Evolutionary conservation across 2,329 filamentous ascomycete species (phyloP).

Genomic region (Claviceps arundinis): DNA sequence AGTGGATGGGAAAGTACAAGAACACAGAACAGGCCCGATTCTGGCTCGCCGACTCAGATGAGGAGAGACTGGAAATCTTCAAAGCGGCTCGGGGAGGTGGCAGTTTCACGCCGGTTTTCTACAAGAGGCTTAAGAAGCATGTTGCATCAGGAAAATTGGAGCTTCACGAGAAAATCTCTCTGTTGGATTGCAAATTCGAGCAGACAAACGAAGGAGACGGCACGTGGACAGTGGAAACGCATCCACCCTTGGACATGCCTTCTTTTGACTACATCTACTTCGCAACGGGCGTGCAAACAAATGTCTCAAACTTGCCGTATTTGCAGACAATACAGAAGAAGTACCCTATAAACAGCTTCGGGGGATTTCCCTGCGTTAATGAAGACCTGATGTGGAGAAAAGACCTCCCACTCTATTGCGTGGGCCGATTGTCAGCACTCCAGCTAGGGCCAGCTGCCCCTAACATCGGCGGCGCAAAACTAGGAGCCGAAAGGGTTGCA

Average conservation of each 20-base stretch:
- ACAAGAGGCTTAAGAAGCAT: conserved; percentile 53
- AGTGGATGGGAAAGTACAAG: conserved; percentile 73
- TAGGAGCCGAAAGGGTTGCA: conserved; percentile 59
- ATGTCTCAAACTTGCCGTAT: conserved; percentile 47
- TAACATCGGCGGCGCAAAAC: conserved; percentile 60
- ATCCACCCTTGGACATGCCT: conserved; percentile 41
- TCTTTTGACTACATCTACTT: conserved; percentile 58
- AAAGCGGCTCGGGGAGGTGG: conserved; percentile 56
- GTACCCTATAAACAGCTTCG: conserved; percentile 47
- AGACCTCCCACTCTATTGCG: conserved; percentile 60
- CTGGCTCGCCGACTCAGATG: conserved; percentile 61
- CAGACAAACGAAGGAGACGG: conserved; percentile 17
- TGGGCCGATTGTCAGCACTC: conserved; percentile 53
- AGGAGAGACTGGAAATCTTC: conserved; percentile 54
- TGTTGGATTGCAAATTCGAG: conserved; percentile 40
- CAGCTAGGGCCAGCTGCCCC: conserved; percentile 58
- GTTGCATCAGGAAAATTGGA: conserved; percentile 35
- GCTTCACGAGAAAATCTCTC: conserved; percentile 43
- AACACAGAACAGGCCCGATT: conserved; percentile 66
- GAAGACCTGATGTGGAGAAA: conserved; percentile 65
- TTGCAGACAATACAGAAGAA: conserved; percentile 44
- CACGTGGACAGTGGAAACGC: conserved; percentile 32
- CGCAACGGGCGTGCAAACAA: conserved; percentile 56
- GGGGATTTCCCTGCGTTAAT: conserved; percentile 59
- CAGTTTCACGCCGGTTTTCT: conserved; percentile 58